phyloP scores from a whole-genome alignment of 805 yeast species.

The Lipomyces yamanashiensis region DNA sequence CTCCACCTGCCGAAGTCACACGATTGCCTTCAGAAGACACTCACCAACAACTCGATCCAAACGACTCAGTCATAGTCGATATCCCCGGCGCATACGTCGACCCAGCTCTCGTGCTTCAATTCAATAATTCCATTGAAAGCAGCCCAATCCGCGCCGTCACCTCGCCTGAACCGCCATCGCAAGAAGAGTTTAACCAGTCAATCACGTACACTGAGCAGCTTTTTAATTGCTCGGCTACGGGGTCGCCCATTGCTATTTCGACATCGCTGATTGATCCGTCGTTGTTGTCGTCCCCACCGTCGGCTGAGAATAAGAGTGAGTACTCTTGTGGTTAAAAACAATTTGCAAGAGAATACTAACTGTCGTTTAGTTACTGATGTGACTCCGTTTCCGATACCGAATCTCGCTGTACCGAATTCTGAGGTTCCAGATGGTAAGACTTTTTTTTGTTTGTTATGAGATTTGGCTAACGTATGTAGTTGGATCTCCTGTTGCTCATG shows the following conservation, averaged over 20 bases:
- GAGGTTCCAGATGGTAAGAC: too few relatives aligned
- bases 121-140: background rate
- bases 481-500: too few relatives aligned
- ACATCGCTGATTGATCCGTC: slow-evolving; percentile 23
- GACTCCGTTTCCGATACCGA: background rate
- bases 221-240: slow-evolving; percentile 8
- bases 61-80: background rate
- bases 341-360: background rate
- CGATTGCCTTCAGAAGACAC: background rate
- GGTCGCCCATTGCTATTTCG: background rate
- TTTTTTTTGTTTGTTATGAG: too few relatives aligned
- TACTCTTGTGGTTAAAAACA: background rate
- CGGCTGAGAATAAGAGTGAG: background rate
- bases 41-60: slow-evolving; percentile 12
- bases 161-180: background rate
- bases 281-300: slow-evolving; percentile 28
- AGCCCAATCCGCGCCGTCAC: slow-evolving; percentile 6
- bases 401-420: too few relatives aligned
- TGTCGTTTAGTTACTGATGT: background rate
- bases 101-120: slow-evolving; percentile 1
- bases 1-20: too few relatives aligned
- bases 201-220: slow-evolving; percentile 11
- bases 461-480: too few relatives aligned
- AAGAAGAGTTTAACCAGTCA: slow-evolving; percentile 2
- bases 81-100: slow-evolving; percentile 2